phyloP scores from a whole-genome alignment of 1,284 basidiomycete species.

The Cryptococcus sp. region DNA sequence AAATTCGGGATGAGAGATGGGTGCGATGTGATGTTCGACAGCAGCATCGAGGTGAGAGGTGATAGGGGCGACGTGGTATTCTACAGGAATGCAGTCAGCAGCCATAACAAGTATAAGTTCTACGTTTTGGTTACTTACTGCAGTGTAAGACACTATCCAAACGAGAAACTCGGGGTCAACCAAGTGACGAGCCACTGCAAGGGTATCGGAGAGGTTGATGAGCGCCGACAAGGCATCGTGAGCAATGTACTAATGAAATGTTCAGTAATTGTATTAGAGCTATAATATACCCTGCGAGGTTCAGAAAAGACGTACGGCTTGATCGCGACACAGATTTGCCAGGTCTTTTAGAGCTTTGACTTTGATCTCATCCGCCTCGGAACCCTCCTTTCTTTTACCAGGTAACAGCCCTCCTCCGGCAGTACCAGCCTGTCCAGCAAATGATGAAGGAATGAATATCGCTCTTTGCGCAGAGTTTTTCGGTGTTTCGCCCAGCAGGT shows the following conservation, averaged over 20 bases:
- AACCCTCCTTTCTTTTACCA: constrained; percentile 39
- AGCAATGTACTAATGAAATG: constrained; percentile 68
- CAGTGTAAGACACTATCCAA: constrained; percentile 88
- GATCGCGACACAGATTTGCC: constrained; percentile 81
- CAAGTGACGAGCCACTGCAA: constrained; percentile 68
- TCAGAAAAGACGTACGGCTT: constrained; percentile 61
- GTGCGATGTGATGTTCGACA: constrained; percentile 89
- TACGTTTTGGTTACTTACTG: constrained; percentile 60
- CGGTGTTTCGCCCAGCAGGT: constrained; percentile 77
- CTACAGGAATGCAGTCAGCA: constrained; percentile 55
- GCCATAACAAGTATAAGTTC: neutral
- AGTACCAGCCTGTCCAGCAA: constrained; percentile 18
- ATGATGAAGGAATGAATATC: constrained; percentile 65
- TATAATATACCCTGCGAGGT: neutral
- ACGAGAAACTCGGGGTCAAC: constrained; percentile 73
- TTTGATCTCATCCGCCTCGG: constrained; percentile 65
- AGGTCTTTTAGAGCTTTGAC: constrained; percentile 63
- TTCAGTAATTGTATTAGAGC: neutral
- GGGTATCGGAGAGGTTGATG: constrained; percentile 89
- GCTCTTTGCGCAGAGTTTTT: constrained; percentile 68
- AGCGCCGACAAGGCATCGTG: constrained; percentile 94
- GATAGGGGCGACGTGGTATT: constrained; percentile 85
- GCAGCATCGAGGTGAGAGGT: constrained; percentile 92
- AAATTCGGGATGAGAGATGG: constrained; percentile 68
- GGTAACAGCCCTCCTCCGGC: constrained; percentile 55